phyloP scores from a whole-genome alignment of 768 basidiomycete species.

The Suillus americanus region DNA sequence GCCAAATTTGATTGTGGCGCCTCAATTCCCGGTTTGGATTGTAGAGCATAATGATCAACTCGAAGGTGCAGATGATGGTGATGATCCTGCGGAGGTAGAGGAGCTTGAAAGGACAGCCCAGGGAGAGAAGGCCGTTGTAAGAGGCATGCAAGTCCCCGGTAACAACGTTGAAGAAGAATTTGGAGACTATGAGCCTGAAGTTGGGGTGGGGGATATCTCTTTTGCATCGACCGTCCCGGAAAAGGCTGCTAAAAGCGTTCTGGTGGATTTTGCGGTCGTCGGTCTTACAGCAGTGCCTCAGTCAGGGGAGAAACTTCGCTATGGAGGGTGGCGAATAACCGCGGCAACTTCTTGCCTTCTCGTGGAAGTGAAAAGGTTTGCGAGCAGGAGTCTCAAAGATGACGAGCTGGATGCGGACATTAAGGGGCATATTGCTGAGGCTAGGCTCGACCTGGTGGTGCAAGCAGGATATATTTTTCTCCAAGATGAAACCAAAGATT shows the following conservation, averaged over 20 bases:
- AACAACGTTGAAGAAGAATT: background rate
- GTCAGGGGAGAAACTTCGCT: background rate
- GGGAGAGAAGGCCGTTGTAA: no score
- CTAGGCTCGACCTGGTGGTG: background rate
- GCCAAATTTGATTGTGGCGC: constrained; percentile 1
- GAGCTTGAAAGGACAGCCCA: background rate
- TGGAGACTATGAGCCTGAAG: background rate
- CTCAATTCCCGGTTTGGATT: constrained; percentile 1
- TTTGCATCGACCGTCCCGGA: background rate
- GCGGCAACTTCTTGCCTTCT: background rate
- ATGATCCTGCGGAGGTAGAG: background rate
- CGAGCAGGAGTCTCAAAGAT: background rate
- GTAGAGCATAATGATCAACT: background rate
- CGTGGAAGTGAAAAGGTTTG: background rate
- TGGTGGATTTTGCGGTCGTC: background rate
- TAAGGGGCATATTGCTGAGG: background rate
- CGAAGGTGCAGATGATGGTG: background rate
- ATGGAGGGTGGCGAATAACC: background rate
- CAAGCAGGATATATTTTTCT: constrained; percentile 4
- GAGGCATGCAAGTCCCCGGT: background rate
- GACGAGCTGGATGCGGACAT: background rate
- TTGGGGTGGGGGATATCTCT: background rate
- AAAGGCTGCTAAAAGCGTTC: background rate
- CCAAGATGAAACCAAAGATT: background rate
- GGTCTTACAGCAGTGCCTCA: background rate